These are phyloP conservation scores for Endothia cerciana DNA, from an alignment of 2,329 filamentous ascomycete genomes.

Conservation along the genomic window DNA sequence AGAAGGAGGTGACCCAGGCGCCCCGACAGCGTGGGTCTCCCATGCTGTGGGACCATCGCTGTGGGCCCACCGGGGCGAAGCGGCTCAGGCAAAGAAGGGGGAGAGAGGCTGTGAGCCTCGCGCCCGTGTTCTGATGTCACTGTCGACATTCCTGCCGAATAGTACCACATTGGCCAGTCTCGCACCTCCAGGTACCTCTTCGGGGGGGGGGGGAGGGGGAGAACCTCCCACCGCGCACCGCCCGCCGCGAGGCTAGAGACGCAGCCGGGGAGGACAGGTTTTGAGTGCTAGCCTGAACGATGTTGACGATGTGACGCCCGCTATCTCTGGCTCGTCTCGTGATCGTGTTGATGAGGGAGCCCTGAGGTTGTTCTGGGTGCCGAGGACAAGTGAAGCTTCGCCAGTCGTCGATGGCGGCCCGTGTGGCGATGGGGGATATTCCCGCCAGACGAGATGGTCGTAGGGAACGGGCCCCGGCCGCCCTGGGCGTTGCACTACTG, in stretches of 20 bases:
- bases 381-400: too few species aligned
- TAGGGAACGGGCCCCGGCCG: too few species aligned
- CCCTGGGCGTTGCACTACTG: too few species aligned
- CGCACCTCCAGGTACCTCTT: too few species aligned
- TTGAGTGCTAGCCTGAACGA: not conserved
- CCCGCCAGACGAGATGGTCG: too few species aligned
- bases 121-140: constrained; percentile 3
- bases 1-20: not conserved
- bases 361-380: too few species aligned
- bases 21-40: constrained; percentile 6
- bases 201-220: too few species aligned
- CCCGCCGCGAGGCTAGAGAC: not conserved
- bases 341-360: not conserved
- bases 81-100: not conserved
- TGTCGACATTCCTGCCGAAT: not conserved
- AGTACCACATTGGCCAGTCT: not conserved
- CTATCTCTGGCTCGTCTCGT: not conserved
- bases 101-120: not conserved
- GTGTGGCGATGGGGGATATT: too few species aligned
- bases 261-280: not conserved
- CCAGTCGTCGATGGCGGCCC: too few species aligned
- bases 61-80: constrained; percentile 5
- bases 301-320: not conserved
- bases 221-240: not conserved
- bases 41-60: not conserved